Base-by-base conservation (phyloP, 2,329 filamentous ascomycete species). In the Xenoacremonium recifei region DNA sequence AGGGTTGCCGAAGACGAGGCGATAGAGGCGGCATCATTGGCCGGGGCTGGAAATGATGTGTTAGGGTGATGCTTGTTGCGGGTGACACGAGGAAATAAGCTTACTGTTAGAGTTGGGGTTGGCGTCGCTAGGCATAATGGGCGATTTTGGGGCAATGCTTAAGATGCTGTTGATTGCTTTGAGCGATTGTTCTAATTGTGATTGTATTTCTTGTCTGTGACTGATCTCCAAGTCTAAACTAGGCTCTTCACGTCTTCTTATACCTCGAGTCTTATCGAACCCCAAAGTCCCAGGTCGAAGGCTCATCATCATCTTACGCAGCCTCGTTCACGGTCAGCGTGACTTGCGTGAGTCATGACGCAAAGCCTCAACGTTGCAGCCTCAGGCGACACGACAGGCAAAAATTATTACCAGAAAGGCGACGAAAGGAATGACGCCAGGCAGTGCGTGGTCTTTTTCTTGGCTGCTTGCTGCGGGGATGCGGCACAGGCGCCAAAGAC, bases 311-410 rank as follows among this genome's bases (percentile, higher is more conserved):
- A 37, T 39, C 29, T 45, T 50, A 47, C 42, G 46, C 43, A 53
- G 35, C 27, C 34, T 39, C 15, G 38, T 39, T 21, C 16, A 20
- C 29, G 43, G 27, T 20, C 39, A 41, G n/a, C 41, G 32, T 5
- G 11, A 21, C 34, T 49, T 53, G 41, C 53, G 55, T 57, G 53
- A 57, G 37, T 58, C 55, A 54, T 55, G 40, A 58, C 53, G 51
- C 44, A 50, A 45, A 42, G 31, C 7, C 29, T n/a, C n/a, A n/a
- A n/a, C 29, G 13, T 31, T 7, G 12, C 29, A 31, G 29, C 29
- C 29, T 15, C 17, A 31, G 12, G 29, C 29, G 29, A 31, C 7
- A 15, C n/a, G n/a, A n/a, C n/a, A n/a, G n/a, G n/a, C n/a, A n/a
- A n/a, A n/a, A n/a, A n/a, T n/a, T n/a, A n/a, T 10, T 15, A 9